phyloP scores from a whole-genome alignment of 805 yeast species.

The Saccharomycopsis amapae region DNA sequence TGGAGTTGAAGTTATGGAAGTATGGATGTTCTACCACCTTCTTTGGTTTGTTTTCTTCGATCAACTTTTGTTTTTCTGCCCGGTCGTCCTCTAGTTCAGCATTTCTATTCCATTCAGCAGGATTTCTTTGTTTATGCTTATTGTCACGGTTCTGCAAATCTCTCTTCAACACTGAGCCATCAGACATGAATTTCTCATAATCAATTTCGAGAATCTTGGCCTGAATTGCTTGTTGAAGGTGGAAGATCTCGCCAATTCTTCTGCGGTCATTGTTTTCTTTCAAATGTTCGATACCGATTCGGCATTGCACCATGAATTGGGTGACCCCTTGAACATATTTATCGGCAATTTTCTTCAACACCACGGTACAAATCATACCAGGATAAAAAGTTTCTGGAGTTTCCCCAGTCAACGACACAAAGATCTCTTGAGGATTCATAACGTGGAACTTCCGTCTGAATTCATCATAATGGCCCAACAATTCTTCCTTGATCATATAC shows the following conservation, averaged over 20 bases:
- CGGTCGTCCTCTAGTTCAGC: slow-evolving; percentile 63
- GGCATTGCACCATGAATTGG: slow-evolving; percentile 60
- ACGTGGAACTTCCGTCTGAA: slow-evolving; percentile 64
- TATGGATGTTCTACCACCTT: slow-evolving; percentile 88
- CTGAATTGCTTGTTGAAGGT: slow-evolving; percentile 76
- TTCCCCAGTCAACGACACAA: slow-evolving; percentile 88
- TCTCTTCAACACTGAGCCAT: slow-evolving; percentile 58
- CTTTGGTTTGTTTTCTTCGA: slow-evolving; percentile 58
- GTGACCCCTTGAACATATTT: slow-evolving; percentile 36
- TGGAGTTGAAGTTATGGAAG: slow-evolving; percentile 73
- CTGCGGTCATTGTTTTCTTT: slow-evolving; percentile 39
- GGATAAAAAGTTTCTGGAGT: slow-evolving; percentile 56
- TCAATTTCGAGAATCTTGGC: slow-evolving; percentile 69
- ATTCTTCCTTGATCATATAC: slow-evolving; percentile 78
- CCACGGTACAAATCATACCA: slow-evolving; percentile 71
- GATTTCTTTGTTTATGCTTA: slow-evolving; percentile 34
- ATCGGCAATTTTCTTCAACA: slow-evolving; percentile 53
- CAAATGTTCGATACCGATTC: slow-evolving; percentile 41
- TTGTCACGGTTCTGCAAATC: slow-evolving; percentile 49
- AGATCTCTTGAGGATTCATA: slow-evolving; percentile 64
- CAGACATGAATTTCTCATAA: slow-evolving; percentile 68
- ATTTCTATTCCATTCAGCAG: slow-evolving; percentile 70
- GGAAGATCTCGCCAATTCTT: slow-evolving; percentile 38
- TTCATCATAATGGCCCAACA: slow-evolving; percentile 83
- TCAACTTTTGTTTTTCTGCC: slow-evolving; percentile 51